Evolutionary conservation across 176 grass and related monocot genomes (phyloP).

Genomic region (Eragrostis curvula): DNA sequence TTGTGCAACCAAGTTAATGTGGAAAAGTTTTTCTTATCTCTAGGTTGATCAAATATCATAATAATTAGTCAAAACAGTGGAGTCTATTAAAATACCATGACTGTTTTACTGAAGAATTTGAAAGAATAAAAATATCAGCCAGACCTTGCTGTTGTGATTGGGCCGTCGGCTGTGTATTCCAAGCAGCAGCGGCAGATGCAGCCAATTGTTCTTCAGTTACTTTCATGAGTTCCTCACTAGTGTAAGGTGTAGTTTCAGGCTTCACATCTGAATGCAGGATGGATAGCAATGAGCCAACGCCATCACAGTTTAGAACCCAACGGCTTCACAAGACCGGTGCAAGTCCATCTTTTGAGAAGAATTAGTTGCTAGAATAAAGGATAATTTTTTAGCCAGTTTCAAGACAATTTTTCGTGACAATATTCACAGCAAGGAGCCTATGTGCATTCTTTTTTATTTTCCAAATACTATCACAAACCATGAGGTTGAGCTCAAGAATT

Average conservation of each 20-base stretch:
- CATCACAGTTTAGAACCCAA: slow-evolving; percentile 11
- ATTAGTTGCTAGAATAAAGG: background rate
- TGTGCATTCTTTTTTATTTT: background rate
- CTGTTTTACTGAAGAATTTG: slow-evolving; percentile 22
- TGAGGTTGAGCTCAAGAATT: background rate
- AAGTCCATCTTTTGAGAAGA: slow-evolving; percentile 28
- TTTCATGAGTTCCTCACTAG: slow-evolving; percentile 89
- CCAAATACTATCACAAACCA: background rate
- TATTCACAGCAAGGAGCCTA: background rate
- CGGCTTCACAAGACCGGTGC: background rate
- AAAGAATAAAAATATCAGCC: background rate
- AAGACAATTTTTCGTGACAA: background rate
- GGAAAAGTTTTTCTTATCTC: background rate
- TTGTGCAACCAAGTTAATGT: background rate
- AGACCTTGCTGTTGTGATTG: slow-evolving; percentile 58
- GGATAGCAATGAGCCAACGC: slow-evolving; percentile 7
- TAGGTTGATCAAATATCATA: background rate
- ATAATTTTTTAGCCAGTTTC: background rate
- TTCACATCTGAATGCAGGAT: slow-evolving; percentile 66
- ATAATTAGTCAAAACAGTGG: background rate
- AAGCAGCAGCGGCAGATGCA: slow-evolving; percentile 56
- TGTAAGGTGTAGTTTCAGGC: slow-evolving; percentile 52
- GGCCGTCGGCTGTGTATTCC: slow-evolving; percentile 36
- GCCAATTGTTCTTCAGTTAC: slow-evolving; percentile 80
- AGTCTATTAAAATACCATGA: background rate